Conservation (phyloP, 495 filamentous ascomycete genomes). For the Bryoglossum gracile region DNA sequence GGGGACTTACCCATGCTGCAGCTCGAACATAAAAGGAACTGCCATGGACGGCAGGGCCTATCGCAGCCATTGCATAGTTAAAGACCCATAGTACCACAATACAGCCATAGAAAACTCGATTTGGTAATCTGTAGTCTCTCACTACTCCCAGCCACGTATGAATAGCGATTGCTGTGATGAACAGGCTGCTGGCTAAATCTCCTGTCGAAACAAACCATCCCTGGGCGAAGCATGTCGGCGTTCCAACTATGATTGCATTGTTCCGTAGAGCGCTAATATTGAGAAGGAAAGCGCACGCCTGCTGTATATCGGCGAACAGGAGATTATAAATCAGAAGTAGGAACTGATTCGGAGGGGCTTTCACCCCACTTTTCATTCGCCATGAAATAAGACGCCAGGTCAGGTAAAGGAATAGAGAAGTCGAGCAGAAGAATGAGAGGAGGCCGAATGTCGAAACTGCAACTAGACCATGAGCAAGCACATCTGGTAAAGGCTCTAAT, state of each 20-base stretch:
- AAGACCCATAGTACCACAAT: constrained; percentile 54
- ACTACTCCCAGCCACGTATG: constrained; percentile 65
- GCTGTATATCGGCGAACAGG: constrained; percentile 65
- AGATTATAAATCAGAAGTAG: constrained; percentile 68
- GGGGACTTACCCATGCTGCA: constrained; percentile 50
- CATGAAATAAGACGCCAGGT: constrained; percentile 52
- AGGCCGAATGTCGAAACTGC: constrained; percentile 51
- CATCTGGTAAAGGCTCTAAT: constrained; percentile 40
- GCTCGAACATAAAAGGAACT: constrained; percentile 57
- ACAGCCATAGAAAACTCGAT: constrained; percentile 41
- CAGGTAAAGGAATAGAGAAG: constrained; percentile 45
- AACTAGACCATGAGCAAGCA: constrained; percentile 44
- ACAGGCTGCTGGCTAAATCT: constrained; percentile 61
- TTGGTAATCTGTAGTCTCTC: constrained; percentile 47
- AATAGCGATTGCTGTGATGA: constrained; percentile 60
- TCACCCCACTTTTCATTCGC: constrained; percentile 27
- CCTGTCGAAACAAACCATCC: constrained; percentile 66
- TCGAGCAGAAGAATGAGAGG: constrained; percentile 51
- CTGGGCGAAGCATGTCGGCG: constrained; percentile 57
- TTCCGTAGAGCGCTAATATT: constrained; percentile 52
- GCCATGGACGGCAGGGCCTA: constrained; percentile 42
- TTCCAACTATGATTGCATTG: constrained; percentile 49
- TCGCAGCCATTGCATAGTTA: constrained; percentile 47
- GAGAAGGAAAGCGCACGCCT: constrained; percentile 59
- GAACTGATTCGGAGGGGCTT: constrained; percentile 51